Evolutionary conservation across 805 yeast genomes (phyloP), one percentile per base, ranked within the genome.

Genomic region (Hanseniaspora valbyensis): DNA sequence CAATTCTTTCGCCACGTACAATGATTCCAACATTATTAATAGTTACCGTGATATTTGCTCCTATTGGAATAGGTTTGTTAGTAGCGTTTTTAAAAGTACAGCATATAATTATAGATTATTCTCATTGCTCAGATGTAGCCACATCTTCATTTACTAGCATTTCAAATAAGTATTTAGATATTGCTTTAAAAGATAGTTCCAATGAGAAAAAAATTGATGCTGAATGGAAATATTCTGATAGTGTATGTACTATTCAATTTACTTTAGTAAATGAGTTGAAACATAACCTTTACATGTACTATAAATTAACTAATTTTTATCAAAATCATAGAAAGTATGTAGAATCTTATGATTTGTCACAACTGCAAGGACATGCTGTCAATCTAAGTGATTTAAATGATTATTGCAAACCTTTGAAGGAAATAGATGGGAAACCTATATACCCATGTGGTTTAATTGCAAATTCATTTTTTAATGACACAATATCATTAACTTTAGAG

Each of bases 281-380:
- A 38, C 76, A 81, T 2, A 86, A 95, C 2, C 61, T 88, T 8
- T 88, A 73, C 62, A 61, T 87, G 55, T 92, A 86, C 67, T 92
- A 92, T 68, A 79, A 80, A 57, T 70, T 92, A 59, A 88, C 96
- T 32, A 87, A 87, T 63, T 92, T 90, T 65, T 88, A 74, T 65
- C 97, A 92, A 65, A 92, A 92, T 64, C 98, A 92, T 68, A 77
- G 98, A 54, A 85, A 92, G 55, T 92, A 87, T 62, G 97, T 90
- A 30, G 80, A 78, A 54, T 83, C 95, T 9, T 84, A 74, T 64
- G 94, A 88, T 63, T 76, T 82, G 64, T 71, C 74, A 37, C 98
- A 92, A 66, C 62, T 92, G 44, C 77, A 78, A 54, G 98, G 98
- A 2, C 65, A 75, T 26, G 85, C 90, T 2, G 78, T 82, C 7